Evolutionary conservation across 768 basidiomycete genomes (phyloP), one percentile per base, ranked within the genome.

Genomic region (Steccherinum ochraceum): DNA sequence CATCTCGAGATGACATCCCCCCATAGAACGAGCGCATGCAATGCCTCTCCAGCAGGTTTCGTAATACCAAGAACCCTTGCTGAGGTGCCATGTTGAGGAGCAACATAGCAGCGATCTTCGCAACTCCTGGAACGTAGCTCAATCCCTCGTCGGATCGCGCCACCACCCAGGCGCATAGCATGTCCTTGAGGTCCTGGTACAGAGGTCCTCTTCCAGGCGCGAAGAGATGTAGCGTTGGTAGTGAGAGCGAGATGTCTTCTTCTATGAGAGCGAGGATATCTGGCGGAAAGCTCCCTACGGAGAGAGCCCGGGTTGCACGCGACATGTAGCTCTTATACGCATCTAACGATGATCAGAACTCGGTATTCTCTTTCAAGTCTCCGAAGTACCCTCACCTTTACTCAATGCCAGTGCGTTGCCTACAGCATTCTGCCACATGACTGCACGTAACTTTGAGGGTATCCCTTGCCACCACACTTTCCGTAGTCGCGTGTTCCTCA

Each of bases 391-490:
- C 55, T 24, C 69, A 84, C 89, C 89, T 84, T 87, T 93, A 65
- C 81, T 83, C 48, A 95, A 66, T 13, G 89, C 83, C 41, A 95
- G 72, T 21, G 80, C 72, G 62, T 95, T 95, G 5, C 93, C 93
- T 13, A 86, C 80, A n/a, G 86, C 89, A 47, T 75, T 76, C 63
- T 88, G 81, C 93, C 93, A 95, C 73, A 94, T 77, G 1, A 75
- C 64, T 3, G 87, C 85, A 25, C 93, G 79, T 49, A 91, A 66
- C 61, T 89, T 87, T 0, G 86, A 78, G 2, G 93, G 93, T 57
- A 93, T 88, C 2, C 93, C 93, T 24, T 74, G 74, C 91, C 91
- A 92, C 93, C 92, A 95, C 7, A 93, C 61, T 61, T 75, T 80
- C 25, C 85, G 78, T 48, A 93, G 68, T 10, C 67, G 66, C 0